Conservation (phyloP, 495 filamentous ascomycete species). For the Thermochaetoides thermophila region DNA sequence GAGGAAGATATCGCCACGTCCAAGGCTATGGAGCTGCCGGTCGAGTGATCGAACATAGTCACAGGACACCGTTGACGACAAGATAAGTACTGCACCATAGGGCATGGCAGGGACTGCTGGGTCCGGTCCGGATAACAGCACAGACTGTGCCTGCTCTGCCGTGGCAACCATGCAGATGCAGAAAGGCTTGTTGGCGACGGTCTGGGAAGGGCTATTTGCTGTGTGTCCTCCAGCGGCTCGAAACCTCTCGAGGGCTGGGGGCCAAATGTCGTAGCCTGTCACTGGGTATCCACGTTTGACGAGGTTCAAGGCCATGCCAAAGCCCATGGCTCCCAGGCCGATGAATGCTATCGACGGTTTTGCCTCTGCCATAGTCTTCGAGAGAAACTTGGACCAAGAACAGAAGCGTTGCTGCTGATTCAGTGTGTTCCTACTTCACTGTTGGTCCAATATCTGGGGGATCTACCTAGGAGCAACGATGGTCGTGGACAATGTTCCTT, state of each 20-base stretch:
- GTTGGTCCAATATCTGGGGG: no score
- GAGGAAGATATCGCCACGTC: conserved; percentile 49
- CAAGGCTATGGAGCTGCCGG: conserved; percentile 34
- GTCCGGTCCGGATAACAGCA: conserved; percentile 46
- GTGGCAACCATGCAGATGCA: conserved; percentile 74
- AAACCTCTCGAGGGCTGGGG: conserved; percentile 58
- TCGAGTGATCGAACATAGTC: conserved; percentile 48
- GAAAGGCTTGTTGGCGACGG: conserved; percentile 43
- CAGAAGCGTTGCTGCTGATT: no score
- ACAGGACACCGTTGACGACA: conserved; percentile 63
- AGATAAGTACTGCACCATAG: conserved; percentile 44
- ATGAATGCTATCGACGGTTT: conserved; percentile 57
- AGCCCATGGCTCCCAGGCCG: conserved; percentile 81
- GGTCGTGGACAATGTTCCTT: no score
- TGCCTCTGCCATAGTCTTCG: no score
- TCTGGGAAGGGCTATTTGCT: conserved; percentile 46
- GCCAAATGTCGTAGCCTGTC: conserved; percentile 63
- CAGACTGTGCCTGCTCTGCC: conserved; percentile 48
- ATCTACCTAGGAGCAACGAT: no score
- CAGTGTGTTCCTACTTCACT: no score
- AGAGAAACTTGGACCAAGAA: no score
- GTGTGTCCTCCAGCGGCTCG: conserved; percentile 46
- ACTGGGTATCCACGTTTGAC: conserved; percentile 53
- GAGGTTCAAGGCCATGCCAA: conserved; percentile 71
- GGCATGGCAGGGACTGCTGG: conserved; percentile 43